These are phyloP conservation scores for Puccinia polysora DNA, from an alignment of 1,284 basidiomycete species.

Conservation along the genomic window DNA sequence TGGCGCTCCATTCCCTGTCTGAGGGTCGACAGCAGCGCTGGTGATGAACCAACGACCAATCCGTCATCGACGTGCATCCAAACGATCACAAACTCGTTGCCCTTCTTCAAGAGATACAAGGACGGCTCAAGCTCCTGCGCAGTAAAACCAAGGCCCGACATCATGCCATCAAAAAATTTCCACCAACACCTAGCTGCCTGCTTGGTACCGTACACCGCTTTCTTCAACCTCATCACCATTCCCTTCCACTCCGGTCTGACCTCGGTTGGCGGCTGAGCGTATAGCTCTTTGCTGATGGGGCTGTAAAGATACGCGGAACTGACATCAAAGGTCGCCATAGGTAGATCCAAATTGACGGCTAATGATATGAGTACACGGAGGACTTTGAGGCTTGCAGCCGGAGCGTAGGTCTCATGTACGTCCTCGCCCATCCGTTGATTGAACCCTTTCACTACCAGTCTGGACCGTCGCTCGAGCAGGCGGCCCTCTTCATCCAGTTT, in stretches of 20 bases:
- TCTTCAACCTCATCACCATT: not conserved
- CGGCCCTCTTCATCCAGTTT: not conserved
- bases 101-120: not conserved
- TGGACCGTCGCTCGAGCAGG: not conserved
- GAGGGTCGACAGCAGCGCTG: too few relatives aligned
- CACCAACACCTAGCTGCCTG: constrained; percentile 27
- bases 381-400: not conserved
- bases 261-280: not conserved
- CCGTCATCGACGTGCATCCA: constrained; percentile 34
- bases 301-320: constrained; percentile 19
- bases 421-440: constrained; percentile 3
- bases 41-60: too few relatives aligned
- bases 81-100: not conserved
- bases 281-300: constrained; percentile 9
- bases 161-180: not conserved
- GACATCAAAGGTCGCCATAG: not conserved
- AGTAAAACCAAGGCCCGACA: not conserved
- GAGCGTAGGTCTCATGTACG: constrained; percentile 6
- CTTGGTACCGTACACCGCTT: constrained; percentile 20
- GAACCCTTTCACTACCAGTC: constrained; percentile 14
- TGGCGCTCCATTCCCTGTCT: too few relatives aligned
- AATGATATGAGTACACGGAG: constrained; percentile 1
- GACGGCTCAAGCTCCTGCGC: not conserved
- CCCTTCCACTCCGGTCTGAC: not conserved
- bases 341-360: not conserved